A percentile compares a stretch with the other conserved stretches of the same genome.
These are phyloP conservation scores for Leptosphaerulina australis DNA, from an alignment of 2,329 filamentous ascomycete species.

Conservation along the genomic window DNA sequence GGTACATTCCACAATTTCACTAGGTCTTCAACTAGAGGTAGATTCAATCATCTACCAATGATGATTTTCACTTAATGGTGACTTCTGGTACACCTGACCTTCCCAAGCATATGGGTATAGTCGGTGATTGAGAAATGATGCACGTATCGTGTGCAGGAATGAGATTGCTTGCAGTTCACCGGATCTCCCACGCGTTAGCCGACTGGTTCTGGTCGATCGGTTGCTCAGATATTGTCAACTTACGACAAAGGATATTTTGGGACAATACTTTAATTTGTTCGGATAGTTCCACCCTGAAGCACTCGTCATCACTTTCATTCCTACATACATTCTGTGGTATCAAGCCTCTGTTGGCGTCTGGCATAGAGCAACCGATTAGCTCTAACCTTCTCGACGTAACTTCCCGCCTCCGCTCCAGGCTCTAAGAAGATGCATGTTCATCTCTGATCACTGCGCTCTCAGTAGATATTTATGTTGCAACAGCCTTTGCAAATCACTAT, in stretches of 20 bases:
- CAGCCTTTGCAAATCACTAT: neutral
- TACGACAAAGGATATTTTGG: too few species aligned
- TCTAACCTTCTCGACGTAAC: neutral
- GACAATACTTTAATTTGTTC: neutral
- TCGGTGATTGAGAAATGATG: neutral
- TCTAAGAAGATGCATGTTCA: neutral
- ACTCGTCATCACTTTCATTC: neutral
- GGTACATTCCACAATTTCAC: neutral
- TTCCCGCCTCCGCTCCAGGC: neutral
- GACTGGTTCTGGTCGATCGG: neutral
- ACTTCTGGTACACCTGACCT: neutral
- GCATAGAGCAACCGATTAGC: too few species aligned
- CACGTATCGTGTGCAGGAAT: neutral
- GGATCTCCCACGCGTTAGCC: conserved; percentile 1
- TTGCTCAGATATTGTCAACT: neutral
- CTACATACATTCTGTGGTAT: neutral
- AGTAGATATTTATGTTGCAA: neutral
- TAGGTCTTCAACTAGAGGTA: neutral
- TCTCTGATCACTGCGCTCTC: neutral
- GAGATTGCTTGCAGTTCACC: conserved; percentile 5
- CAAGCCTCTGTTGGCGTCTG: neutral
- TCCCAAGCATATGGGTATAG: neutral
- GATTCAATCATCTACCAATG: neutral
- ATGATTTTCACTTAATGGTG: neutral
- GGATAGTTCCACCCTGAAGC: conserved; percentile 2